Conservation (phyloP, 305 asterid genomes). For the Fraxinus platypoda region DNA sequence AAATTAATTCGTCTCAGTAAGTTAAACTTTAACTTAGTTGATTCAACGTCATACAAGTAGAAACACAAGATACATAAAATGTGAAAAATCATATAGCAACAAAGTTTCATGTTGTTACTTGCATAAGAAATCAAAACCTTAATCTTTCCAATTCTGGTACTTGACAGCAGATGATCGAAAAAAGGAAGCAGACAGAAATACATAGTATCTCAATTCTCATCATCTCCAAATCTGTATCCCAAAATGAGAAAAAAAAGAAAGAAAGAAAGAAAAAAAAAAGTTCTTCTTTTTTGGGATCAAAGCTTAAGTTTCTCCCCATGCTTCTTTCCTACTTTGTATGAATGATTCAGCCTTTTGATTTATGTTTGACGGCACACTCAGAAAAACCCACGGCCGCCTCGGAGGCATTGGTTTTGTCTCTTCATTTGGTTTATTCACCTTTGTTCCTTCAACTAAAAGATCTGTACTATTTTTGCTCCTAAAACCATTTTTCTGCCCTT, state of each 20-base stretch:
- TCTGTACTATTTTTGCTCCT: slow-evolving; percentile 14
- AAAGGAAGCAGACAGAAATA: not conserved
- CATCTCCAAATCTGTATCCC: not conserved
- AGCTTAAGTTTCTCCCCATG: slow-evolving; percentile 29
- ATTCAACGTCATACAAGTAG: not conserved
- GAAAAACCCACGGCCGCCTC: slow-evolving; percentile 26
- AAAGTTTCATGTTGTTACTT: not conserved
- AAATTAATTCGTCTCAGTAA: not conserved
- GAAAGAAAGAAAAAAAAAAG: no score
- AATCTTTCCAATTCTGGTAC: not conserved
- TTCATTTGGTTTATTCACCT: slow-evolving; percentile 6
- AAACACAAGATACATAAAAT: not conserved
- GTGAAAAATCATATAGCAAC: not conserved
- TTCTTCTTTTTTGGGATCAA: not conserved
- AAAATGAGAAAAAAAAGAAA: not conserved
- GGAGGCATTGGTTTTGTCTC: slow-evolving; percentile 5
- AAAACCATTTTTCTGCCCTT: not conserved
- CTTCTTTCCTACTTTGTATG: slow-evolving; percentile 51
- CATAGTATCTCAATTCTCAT: not conserved
- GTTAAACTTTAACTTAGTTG: not conserved
- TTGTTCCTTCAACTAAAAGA: not conserved
- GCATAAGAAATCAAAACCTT: not conserved
- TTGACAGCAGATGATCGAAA: slow-evolving; percentile 9
- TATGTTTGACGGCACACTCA: slow-evolving; percentile 42
- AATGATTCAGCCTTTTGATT: slow-evolving; percentile 53